Evolutionary conservation across 1,284 basidiomycete species (phyloP), one percentile per base, ranked within the genome.

Genomic region (Marasmius fiardii): DNA sequence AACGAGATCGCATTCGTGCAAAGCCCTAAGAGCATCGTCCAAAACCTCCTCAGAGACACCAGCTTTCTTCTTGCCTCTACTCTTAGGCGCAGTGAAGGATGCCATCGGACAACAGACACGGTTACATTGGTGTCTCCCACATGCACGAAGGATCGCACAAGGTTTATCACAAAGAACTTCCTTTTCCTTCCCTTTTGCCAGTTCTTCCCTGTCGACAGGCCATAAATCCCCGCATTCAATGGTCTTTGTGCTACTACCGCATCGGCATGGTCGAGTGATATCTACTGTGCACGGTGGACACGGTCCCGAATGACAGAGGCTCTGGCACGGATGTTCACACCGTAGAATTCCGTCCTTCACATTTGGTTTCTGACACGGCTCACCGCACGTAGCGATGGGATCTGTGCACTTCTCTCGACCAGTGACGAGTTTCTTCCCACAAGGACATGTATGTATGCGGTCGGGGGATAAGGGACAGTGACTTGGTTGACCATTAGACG

Each of bases 31-130:
- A 79, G 67, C 4, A 71, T 67, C 7, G 62, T 65, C 74, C 7
- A 63, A 31, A 6, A 54, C 55, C 33, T 66, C 68, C 3, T 57
- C 51, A 4, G 55, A 62, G 11, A 63, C 67, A 6, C 69, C 67
- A 2, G 72, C 74, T 8, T 78, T 77, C 60, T 82, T 83, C 73
- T 86, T 90, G 50, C 84, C 82, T 63, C 87, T 86, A 43, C 75
- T 73, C 63, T 85, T 87, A 45, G 78, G 20, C 12, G n/a, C 43
- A 21, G 33, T 77, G 1, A 88, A 68, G 1, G 83, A 86, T 1
- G 92, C 87, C 0, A 96, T 77, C 0, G 95, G 94, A 65, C 95
- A 97, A 66, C 94, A 97, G 7, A 87, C 58, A 2, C 93, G 80
- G 18, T 80, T 78, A 65, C 94, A 97, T 61, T 88, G 85, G 66